These are phyloP conservation scores for Syzygium grande DNA, from an alignment of 345 rosid genomes.

Conservation along the genomic window DNA sequence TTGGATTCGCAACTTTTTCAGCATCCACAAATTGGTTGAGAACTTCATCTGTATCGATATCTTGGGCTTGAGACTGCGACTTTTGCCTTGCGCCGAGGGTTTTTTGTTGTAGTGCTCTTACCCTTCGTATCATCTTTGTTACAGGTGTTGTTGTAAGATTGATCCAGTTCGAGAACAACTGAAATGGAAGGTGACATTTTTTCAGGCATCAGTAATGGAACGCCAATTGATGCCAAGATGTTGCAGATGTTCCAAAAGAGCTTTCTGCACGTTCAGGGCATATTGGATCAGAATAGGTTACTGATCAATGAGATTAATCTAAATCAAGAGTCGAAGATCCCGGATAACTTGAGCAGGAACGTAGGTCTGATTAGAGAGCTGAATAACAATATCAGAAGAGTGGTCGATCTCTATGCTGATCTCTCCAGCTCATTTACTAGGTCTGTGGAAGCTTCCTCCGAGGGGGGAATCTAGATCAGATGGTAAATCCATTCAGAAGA, in stretches of 20 bases:
- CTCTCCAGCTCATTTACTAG: conserved; percentile 62
- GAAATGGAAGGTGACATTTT: conserved; percentile 74
- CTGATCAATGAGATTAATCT: conserved; percentile 80
- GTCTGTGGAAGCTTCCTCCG: conserved; percentile 64
- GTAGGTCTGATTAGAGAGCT: conserved; percentile 86
- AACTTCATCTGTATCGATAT: background rate
- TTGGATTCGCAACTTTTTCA: background rate
- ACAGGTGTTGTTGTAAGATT: background rate
- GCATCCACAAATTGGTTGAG: background rate
- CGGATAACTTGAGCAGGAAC: conserved; percentile 60
- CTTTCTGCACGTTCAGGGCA: conserved; percentile 72
- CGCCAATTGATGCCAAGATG: conserved; percentile 48
- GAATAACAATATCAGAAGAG: conserved; percentile 79
- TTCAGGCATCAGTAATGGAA: conserved; percentile 47
- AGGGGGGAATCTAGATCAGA: conserved; percentile 73
- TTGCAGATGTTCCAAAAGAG: conserved; percentile 71
- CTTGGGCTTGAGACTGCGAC: background rate
- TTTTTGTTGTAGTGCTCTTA: background rate
- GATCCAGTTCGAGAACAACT: background rate
- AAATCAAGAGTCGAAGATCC: conserved; percentile 79
- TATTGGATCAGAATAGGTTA: conserved; percentile 75
- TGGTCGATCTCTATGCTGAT: conserved; percentile 77
- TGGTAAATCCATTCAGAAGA: conserved; percentile 69
- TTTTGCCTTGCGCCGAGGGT: background rate
- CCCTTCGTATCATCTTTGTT: background rate